These are phyloP conservation scores for Exserohilum rostratum DNA, from an alignment of 2,329 filamentous ascomycete species.

Conservation along the genomic window DNA sequence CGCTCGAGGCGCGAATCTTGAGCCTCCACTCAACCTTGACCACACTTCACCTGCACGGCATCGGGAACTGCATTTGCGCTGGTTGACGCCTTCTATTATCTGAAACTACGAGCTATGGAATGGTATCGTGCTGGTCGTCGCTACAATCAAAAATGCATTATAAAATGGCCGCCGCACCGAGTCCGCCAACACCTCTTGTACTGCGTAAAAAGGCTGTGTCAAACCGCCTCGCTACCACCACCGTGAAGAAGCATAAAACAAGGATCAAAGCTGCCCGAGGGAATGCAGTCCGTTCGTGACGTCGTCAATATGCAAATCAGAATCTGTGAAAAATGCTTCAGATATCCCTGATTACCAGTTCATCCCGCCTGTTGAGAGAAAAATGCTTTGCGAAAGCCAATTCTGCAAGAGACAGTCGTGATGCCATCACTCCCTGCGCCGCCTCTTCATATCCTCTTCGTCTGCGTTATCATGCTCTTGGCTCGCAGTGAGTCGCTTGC, in stretches of 20 bases:
- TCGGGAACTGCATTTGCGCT: neutral
- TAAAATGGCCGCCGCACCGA: conserved; percentile 20
- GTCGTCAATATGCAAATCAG: conserved; percentile 45
- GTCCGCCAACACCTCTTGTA: conserved; percentile 4
- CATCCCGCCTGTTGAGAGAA: conserved; percentile 35
- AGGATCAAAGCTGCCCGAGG: conserved; percentile 12
- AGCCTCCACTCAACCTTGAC: conserved; percentile 18
- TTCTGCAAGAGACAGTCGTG: neutral
- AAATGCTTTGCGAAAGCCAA: conserved; percentile 20
- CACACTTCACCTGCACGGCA: conserved; percentile 15
- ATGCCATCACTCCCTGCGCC: conserved; percentile 42
- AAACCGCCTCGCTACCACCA: conserved; percentile 11
- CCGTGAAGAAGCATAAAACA: conserved; percentile 17
- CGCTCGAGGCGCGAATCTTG: conserved; percentile 1
- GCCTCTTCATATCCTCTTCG: conserved; percentile 46
- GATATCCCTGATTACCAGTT: conserved; percentile 36
- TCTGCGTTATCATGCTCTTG: conserved; percentile 51
- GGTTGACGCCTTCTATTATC: conserved; percentile 16
- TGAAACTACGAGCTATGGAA: conserved; percentile 39
- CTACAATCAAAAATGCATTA: conserved; percentile 39
- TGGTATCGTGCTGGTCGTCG: conserved; percentile 46
- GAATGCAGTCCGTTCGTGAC: conserved; percentile 35
- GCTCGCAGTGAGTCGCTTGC: conserved; percentile 48
- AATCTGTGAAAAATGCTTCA: conserved; percentile 42
- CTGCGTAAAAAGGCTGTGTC: conserved; percentile 8